Base-by-base conservation (phyloP, 441 rosid genomes). In the Dalechampia spathulata region DNA sequence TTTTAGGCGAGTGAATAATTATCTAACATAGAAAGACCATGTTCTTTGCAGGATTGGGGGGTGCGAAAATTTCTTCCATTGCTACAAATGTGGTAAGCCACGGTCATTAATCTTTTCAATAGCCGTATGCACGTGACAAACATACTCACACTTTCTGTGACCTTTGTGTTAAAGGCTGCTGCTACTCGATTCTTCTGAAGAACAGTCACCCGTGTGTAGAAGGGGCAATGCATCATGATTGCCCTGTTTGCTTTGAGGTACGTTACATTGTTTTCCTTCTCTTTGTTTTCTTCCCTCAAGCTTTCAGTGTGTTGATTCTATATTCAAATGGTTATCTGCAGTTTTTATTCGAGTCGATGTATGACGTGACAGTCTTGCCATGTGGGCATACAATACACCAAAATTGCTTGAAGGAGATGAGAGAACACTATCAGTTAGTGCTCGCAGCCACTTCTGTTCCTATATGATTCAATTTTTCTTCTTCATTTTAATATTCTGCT, bases 241-340 rank as follows among this genome's bases (percentile, higher is more conserved):
- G 97, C 39, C 94, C 97, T 15, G 83, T 90, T 46, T 90, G 97
- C 60, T 90, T 83, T 52, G 97, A 90, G 97, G 97, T 90, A 68
- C 13, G 12, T 32, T 37, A 17, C n/a, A 6, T 4, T 39, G 19
- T 40, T 39, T 28, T 5, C 20, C 14, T n/a, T 37, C 30, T 4
- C 7, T 5, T 43, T 36, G 26, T 40, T 10, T 7, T 15, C 20
- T 25, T 16, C 6, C 14, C 12, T 44, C 7, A 1, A 16, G n/a
- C 51, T 3, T 2, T 15, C 36, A 15, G 27, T 48, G 30, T 14
- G 5, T 30, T 4, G 8, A 8, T 30, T 30, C 34, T 26, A 55
- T 50, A 49, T 9, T 36, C 19, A 28, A 32, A 17, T 63, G 46
- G n/a, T 68, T 49, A 22, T 44, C 25, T 74, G 74, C 77, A 90